Base-by-base conservation (phyloP, 305 asterid genomes). In the Stenogyne calaminthoides region DNA sequence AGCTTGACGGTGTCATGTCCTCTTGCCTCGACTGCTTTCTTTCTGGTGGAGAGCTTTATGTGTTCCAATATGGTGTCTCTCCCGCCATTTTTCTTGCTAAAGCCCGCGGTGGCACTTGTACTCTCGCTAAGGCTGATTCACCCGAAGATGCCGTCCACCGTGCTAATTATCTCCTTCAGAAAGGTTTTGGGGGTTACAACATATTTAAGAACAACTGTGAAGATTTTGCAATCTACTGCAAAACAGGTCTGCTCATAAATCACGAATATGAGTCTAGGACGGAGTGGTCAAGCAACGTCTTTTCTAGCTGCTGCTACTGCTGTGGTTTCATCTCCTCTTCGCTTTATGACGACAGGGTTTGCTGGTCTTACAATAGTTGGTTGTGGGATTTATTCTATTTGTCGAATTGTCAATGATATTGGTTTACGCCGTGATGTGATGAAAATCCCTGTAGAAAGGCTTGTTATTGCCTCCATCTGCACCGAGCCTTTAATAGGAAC, bases 11-110 rank as follows among this genome's bases (percentile, higher is more conserved):
- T 12, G 99, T 94, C 76, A 86, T 88, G 76, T 83, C 88, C 6
- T 90, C 99, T 62, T 94, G 99, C 89, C 95, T 94, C 1, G 93
- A 94, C 10, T 94, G 98, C 69, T 92, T 94, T 72, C 97, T 94
- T 52, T 64, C 76, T 18, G 88, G 77, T 1, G 96, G 97, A 16
- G 89, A 85, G 37, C 87, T 94, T 4, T 92, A 94, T 67, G 80
- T 25, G 67, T 92, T 94, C 54, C 84, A 87, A 77, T 94, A 92
- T 29, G 78, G 84, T 18, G 90, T 87, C 66, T 80, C 97, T 0
- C 81, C 88, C 2, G 80, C 80, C 11, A 22, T 81, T 44, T 94
- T 92, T 64, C 76, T 94, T 2, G 95, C 93, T 49, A 86, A 85
- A 82, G 88, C 89, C 76, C 95, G 98, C 18, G 98, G 98, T 6